Evolutionary conservation across 306 rosid genomes (phyloP).

Genomic region (Hylodesmum podocarpum): DNA sequence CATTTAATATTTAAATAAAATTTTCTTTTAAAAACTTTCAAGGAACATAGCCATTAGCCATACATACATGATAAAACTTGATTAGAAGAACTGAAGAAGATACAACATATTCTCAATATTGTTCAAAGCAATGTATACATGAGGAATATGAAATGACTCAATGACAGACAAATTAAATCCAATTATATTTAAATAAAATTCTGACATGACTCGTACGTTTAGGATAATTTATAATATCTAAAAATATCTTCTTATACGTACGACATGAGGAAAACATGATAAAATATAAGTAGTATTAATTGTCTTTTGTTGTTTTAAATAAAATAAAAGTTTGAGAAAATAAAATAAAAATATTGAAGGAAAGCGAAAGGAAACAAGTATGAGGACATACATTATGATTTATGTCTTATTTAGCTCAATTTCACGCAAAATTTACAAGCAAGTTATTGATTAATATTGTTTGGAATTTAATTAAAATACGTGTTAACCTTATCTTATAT

Average conservation of each 20-base stretch:
- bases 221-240: not conserved
- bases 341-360: not conserved
- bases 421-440: not conserved
- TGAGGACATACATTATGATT: too few relatives aligned
- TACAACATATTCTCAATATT: not conserved
- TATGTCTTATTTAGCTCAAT: not conserved
- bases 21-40: not conserved
- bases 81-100: not conserved
- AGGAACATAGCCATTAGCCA: not conserved
- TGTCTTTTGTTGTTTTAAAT: not conserved
- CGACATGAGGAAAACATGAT: not conserved
- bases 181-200: not conserved
- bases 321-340: not conserved
- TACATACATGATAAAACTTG: not conserved
- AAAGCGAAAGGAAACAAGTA: conserved; percentile 20
- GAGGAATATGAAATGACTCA: not conserved
- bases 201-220: not conserved
- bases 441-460: not conserved
- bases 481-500: not conserved
- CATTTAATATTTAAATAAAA: not conserved
- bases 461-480: not conserved
- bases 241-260: not conserved
- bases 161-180: not conserved
- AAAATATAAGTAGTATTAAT: not conserved
- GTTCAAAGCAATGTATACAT: not conserved